Percentiles rank a stretch among this genome's conserved stretches.
phyloP scores from a whole-genome alignment of 306 rosid species.

The Carpinus viminea region DNA sequence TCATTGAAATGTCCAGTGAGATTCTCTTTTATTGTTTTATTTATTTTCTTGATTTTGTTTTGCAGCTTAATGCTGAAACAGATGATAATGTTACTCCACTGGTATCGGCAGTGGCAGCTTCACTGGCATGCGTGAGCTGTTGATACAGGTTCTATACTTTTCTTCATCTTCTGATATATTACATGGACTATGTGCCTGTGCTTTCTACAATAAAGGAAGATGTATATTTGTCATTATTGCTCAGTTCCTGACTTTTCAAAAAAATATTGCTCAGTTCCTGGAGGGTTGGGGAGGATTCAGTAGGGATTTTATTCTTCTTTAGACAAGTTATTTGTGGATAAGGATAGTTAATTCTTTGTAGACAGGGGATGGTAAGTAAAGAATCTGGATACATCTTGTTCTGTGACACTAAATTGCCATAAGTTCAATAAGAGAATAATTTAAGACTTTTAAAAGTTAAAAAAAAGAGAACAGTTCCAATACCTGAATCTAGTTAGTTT shows the following conservation, averaged over 20 bases:
- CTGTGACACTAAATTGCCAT: neutral
- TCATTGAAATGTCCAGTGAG: neutral
- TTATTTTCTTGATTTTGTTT: slow-evolving; percentile 30
- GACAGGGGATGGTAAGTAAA: neutral
- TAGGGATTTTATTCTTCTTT: neutral
- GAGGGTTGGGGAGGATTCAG: neutral
- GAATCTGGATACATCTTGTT: neutral
- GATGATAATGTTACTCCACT: slow-evolving; percentile 92
- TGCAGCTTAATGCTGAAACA: slow-evolving; percentile 93
- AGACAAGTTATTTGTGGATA: neutral
- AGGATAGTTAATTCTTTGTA: neutral
- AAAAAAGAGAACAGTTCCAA: neutral
- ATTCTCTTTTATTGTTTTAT: slow-evolving; percentile 1
- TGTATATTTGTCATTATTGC: neutral
- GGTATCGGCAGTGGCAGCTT: slow-evolving; percentile 89
- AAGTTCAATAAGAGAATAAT: neutral
- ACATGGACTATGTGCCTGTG: neutral
- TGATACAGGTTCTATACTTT: slow-evolving; percentile 68
- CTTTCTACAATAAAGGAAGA: slow-evolving; percentile 5
- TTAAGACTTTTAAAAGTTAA: neutral
- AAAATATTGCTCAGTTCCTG: neutral
- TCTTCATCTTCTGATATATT: slow-evolving; percentile 12
- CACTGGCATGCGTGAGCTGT: slow-evolving; percentile 78
- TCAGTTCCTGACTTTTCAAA: neutral
- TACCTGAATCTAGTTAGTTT: neutral